phyloP scores from a whole-genome alignment of 306 rosid species.

The Lithocarpus polystachyus region DNA sequence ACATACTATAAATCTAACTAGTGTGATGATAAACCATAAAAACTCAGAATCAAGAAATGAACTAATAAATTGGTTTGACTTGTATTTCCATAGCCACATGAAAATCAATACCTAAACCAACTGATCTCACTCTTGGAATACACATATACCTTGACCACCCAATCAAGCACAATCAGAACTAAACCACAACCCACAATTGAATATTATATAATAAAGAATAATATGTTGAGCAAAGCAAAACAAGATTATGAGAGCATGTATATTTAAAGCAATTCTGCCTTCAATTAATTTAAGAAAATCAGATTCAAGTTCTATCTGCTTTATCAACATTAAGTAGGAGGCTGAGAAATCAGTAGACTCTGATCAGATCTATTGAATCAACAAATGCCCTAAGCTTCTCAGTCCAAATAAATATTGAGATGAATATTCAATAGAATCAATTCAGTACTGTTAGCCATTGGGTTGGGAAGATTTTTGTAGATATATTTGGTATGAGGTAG shows the following conservation, averaged over 20 bases:
- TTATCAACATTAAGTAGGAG: constrained; percentile 42
- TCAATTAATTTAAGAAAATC: not conserved
- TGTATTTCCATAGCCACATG: not conserved
- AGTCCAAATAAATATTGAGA: too few species aligned
- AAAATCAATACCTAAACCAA: not conserved
- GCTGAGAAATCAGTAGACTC: too few species aligned
- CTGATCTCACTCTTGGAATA: not conserved
- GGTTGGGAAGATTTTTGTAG: too few species aligned
- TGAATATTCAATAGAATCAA: too few species aligned
- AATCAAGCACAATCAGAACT: constrained; percentile 8
- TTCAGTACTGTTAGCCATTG: too few species aligned
- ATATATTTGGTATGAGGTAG: too few species aligned
- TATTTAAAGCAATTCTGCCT: not conserved
- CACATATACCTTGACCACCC: not conserved
- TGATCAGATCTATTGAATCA: too few species aligned
- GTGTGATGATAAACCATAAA: not conserved
- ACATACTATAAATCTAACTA: not conserved
- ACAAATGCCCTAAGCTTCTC: too few species aligned
- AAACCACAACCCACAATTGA: not conserved
- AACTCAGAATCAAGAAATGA: not conserved
- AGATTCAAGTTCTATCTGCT: constrained; percentile 55
- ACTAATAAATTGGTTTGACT: not conserved
- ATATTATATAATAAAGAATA: not conserved
- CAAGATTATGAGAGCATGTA: not conserved
- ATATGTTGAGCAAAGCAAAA: not conserved